Conservation (phyloP, 495 filamentous ascomycete species). For the Penicillium turbatum region DNA sequence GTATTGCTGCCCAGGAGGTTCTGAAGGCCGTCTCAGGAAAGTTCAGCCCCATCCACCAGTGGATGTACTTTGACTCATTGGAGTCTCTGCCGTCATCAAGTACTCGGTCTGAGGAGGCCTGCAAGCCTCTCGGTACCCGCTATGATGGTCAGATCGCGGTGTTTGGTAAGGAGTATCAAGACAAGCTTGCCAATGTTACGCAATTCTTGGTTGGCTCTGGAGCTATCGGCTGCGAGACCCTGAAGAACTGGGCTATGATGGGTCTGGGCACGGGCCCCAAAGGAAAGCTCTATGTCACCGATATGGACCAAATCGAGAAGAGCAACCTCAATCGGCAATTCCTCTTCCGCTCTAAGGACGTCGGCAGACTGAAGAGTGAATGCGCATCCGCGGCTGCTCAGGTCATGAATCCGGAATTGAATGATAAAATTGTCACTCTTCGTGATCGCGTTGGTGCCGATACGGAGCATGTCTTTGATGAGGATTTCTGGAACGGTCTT, state of each 20-base stretch:
- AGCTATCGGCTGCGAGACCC: slow-evolving; percentile 97
- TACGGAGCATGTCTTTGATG: slow-evolving; percentile 92
- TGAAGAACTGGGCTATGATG: slow-evolving; percentile 99
- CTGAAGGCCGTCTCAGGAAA: slow-evolving; percentile 97
- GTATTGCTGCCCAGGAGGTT: slow-evolving; percentile 91
- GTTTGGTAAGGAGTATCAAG: slow-evolving; percentile 89
- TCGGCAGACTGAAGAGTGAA: slow-evolving; percentile 96
- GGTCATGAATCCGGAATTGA: slow-evolving; percentile 90
- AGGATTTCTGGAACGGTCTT: slow-evolving; percentile 86
- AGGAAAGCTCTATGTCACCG: slow-evolving; percentile 85
- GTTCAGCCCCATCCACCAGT: slow-evolving; percentile 88
- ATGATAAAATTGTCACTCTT: slow-evolving; percentile 75
- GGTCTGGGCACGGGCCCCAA: slow-evolving; percentile 84
- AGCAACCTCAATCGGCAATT: slow-evolving; percentile 99
- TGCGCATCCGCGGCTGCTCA: slow-evolving; percentile 84
- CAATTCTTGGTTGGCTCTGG: slow-evolving; percentile 96
- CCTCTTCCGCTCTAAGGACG: slow-evolving; percentile 89
- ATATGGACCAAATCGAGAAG: slow-evolving; percentile 98
- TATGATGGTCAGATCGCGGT: slow-evolving; percentile 98
- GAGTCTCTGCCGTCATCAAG: slow-evolving; percentile 79
- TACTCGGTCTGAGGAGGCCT: slow-evolving; percentile 76
- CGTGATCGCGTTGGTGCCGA: slow-evolving; percentile 89
- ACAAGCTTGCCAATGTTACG: slow-evolving; percentile 82
- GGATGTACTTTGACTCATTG: slow-evolving; percentile 94
- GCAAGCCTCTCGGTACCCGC: slow-evolving; percentile 73